phyloP scores from a whole-genome alignment of 2,329 filamentous ascomycete species.

The Pseudogymnoascus verrucosus region DNA sequence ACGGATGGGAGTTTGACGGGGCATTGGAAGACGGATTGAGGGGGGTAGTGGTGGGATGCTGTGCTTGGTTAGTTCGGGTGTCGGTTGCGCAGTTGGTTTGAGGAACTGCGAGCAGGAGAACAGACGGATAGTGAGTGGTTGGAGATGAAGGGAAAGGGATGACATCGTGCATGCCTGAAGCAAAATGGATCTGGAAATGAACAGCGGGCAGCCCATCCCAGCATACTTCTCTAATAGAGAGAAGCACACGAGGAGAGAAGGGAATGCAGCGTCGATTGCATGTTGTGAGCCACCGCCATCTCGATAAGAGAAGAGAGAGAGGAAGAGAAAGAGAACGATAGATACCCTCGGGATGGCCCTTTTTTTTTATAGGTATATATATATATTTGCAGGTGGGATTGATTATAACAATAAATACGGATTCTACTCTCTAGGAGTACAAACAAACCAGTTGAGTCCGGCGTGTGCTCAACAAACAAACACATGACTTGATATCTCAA shows the following conservation, averaged over 20 bases:
- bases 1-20: slow-evolving; percentile 62
- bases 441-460: neutral
- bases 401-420: neutral
- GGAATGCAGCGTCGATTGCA: neutral
- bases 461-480: too few species aligned
- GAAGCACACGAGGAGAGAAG: neutral
- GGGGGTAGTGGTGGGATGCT: neutral
- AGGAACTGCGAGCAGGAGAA: neutral
- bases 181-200: neutral
- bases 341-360: slow-evolving; percentile 4
- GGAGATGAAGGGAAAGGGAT: neutral
- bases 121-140: neutral
- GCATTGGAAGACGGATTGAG: slow-evolving; percentile 92
- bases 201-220: neutral
- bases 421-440: neutral
- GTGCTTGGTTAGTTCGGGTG: neutral
- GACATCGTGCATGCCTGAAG: neutral
- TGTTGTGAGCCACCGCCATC: neutral
- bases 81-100: neutral
- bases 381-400: neutral
- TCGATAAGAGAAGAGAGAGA: neutral
- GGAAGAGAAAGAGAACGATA: neutral
- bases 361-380: slow-evolving; percentile 4
- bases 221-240: neutral
- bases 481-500: too few species aligned